Evolutionary conservation across 176 grass and related monocot genomes (phyloP), one percentile per base, ranked within the genome.

Genomic region (Carex scoparia): DNA sequence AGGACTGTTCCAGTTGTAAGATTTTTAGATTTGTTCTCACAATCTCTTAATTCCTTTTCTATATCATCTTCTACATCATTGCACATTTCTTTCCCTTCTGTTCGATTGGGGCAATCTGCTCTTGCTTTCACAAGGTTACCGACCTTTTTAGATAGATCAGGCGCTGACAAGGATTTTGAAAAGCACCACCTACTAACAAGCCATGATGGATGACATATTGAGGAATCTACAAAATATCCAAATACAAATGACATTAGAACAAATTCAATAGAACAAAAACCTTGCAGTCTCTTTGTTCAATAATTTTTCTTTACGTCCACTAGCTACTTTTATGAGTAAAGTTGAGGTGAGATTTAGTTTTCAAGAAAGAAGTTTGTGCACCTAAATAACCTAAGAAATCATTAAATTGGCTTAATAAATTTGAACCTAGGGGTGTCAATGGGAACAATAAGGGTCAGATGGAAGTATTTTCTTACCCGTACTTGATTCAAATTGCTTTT

Each of bases 191-290:
- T 58, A 2, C 5, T 66, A 58, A 53, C 35, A 83, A 67, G 37
- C 0, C 28, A 37, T 14, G 12, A 67, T 61, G 15, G 10, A 83
- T 83, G 59, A n/a, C 68, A 4, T 13, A 18, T 40, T 65, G 31
- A 40, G 80, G 62, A 61, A 48, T 83, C 80, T 83, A 53, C 80
- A 83, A 79, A 57, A 65, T 30, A 65, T 3, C 12, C 11, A 59
- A 16, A 18, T 59, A 4, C 14, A 59, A 59, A 18, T 59, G 15
- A 59, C 2, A 59, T 59, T 0, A 59, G 13, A 59, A 59, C 44
- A 46, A 59, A 59, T 59, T 59, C 56, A 9, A 46, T 59, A 35
- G 33, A 16, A 59, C 14, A 59, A 59, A 18, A 59, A 59, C 56
- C 16, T 4, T 59, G 56, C 15, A 0, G 56, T 18, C 56, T 59